Evolutionary conservation across 1,139 yeast species (phyloP).

Genomic region (Suhomyces bribrorum): DNA sequence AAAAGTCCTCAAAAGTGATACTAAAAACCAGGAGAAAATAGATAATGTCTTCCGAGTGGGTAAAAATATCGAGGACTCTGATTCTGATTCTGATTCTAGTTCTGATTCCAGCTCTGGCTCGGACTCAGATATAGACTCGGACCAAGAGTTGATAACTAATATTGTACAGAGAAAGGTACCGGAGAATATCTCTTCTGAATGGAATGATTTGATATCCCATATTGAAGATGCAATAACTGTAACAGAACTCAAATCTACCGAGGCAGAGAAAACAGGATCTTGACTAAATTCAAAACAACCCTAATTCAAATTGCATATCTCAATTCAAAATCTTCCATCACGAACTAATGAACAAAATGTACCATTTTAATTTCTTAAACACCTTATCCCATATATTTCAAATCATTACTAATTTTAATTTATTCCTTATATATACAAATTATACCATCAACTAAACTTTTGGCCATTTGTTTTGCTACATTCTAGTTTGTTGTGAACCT

Average conservation of each 20-base stretch:
- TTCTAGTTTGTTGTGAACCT: slow-evolving; percentile 32
- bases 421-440: too few species aligned
- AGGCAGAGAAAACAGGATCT: too few species aligned
- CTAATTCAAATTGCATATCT: too few species aligned
- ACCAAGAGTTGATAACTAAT: too few species aligned
- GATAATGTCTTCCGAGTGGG: slow-evolving; percentile 1
- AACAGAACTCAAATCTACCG: slow-evolving; percentile 1
- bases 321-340: too few species aligned
- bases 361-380: too few species aligned
- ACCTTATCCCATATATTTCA: too few species aligned
- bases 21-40: slow-evolving; percentile 1
- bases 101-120: slow-evolving; percentile 23
- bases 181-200: slow-evolving; percentile 6
- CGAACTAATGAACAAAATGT: too few species aligned
- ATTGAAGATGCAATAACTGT: slow-evolving; percentile 19
- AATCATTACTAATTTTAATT: too few species aligned
- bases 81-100: slow-evolving; percentile 29
- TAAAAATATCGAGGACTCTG: background rate
- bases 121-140: slow-evolving; percentile 13
- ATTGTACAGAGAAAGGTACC: background rate
- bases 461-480: too few species aligned
- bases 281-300: too few species aligned
- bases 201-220: slow-evolving; percentile 20
- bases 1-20: background rate
- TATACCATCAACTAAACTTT: background rate